Conservation (phyloP, 2,329 filamentous ascomycete genomes). For the Fusarium sulawesiense region DNA sequence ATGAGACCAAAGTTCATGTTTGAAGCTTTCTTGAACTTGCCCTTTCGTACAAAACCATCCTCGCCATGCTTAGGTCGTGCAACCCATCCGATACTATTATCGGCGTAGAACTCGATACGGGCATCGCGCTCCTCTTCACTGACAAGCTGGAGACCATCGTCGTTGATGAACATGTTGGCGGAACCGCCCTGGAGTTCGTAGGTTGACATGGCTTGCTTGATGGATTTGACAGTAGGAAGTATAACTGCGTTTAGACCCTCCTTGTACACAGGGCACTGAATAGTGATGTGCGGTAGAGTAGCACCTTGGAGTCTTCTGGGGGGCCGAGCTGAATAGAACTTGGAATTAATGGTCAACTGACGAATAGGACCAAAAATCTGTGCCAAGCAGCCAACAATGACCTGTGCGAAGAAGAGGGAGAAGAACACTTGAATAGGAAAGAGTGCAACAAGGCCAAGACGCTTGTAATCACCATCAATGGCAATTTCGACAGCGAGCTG, state of each 20-base stretch:
- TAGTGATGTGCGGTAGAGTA: conserved; percentile 77
- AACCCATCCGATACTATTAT: conserved; percentile 77
- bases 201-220: conserved; percentile 81
- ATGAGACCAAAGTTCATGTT: conserved; percentile 80
- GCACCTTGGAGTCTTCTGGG: conserved; percentile 69
- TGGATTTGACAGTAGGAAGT: conserved; percentile 78
- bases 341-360: conserved; percentile 80
- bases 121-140: conserved; percentile 70
- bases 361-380: conserved; percentile 81
- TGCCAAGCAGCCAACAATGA: conserved; percentile 79
- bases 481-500: conserved; percentile 75
- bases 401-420: conserved; percentile 83
- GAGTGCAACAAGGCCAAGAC: conserved; percentile 73
- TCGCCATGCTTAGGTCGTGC: conserved; percentile 73
- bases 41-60: conserved; percentile 70
- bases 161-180: conserved; percentile 81
- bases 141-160: conserved; percentile 78
- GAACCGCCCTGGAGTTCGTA: conserved; percentile 83
- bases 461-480: conserved; percentile 71
- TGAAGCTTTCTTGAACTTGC: conserved; percentile 77
- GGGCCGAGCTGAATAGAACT: conserved; percentile 81
- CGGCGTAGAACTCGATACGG: conserved; percentile 75
- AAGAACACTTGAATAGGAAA: conserved; percentile 82
- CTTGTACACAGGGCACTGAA: conserved; percentile 91
- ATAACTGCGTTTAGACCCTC: conserved; percentile 82